These are phyloP conservation scores for Boletus reticuloceps DNA, from an alignment of 768 basidiomycete species.

Conservation along the genomic window DNA sequence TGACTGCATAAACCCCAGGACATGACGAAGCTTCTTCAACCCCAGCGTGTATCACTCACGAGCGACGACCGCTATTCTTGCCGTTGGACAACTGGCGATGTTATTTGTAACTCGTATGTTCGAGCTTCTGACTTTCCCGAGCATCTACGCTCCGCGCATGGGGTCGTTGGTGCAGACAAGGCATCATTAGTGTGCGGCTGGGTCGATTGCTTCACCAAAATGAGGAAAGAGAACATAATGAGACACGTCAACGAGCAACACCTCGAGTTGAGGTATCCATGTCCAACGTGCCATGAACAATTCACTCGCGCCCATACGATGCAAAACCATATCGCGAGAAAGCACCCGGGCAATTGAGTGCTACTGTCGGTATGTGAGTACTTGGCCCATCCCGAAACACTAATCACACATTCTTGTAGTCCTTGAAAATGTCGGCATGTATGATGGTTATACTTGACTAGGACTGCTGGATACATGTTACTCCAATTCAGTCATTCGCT, in stretches of 20 bases:
- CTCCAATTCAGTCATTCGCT: not conserved
- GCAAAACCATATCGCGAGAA: slow-evolving; percentile 9
- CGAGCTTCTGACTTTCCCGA: slow-evolving; percentile 11
- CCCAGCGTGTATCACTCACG: no score
- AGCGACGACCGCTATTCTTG: no score
- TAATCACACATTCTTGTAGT: not conserved
- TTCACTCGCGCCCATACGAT: slow-evolving; percentile 26
- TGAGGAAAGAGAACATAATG: slow-evolving; percentile 28
- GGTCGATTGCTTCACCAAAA: slow-evolving; percentile 10
- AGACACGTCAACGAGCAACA: slow-evolving; percentile 29
- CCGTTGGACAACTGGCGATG: slow-evolving; percentile 10
- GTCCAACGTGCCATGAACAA: slow-evolving; percentile 15
- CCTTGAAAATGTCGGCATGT: not conserved
- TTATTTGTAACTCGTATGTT: slow-evolving; percentile 3
- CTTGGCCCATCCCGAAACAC: not conserved
- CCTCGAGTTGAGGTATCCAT: slow-evolving; percentile 13
- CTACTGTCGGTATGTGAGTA: not conserved
- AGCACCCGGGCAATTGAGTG: slow-evolving; percentile 5
- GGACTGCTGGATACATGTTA: not conserved
- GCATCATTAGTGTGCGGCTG: slow-evolving; percentile 14
- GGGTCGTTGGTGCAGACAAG: slow-evolving; percentile 17
- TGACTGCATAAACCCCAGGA: slow-evolving; percentile 13
- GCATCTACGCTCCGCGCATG: slow-evolving; percentile 22
- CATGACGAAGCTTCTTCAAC: not conserved
- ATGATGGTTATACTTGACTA: not conserved